phyloP scores from a whole-genome alignment of 1,284 basidiomycete species.

The Abortiporus biennis region DNA sequence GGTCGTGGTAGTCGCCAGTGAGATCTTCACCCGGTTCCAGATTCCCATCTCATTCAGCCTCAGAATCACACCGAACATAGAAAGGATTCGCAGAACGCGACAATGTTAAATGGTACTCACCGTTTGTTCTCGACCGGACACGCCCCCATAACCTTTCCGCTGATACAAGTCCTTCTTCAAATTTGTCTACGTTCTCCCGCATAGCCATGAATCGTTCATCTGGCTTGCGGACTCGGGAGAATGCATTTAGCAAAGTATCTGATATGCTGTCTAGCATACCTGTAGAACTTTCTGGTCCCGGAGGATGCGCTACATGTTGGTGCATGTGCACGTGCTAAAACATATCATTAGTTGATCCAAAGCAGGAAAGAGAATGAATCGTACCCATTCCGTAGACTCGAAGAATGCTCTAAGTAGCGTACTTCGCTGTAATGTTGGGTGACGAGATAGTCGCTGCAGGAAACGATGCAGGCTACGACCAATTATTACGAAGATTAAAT shows the following conservation, averaged over 20 bases:
- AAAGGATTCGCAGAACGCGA: constrained; percentile 20
- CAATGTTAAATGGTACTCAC: constrained; percentile 49
- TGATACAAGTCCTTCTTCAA: constrained; percentile 82
- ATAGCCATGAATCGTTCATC: constrained; percentile 93
- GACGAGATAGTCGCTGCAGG: constrained; percentile 83
- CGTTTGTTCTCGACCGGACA: constrained; percentile 73
- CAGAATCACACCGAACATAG: constrained; percentile 40
- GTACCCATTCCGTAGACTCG: constrained; percentile 96
- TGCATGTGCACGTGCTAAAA: constrained; percentile 93
- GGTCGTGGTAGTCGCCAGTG: constrained; percentile 93
- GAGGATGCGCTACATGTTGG: constrained; percentile 86
- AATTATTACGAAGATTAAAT: constrained; percentile 3
- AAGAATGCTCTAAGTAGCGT: constrained; percentile 89
- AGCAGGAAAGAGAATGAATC: constrained; percentile 17
- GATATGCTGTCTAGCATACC: constrained; percentile 93
- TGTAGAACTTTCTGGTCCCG: constrained; percentile 68
- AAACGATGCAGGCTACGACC: constrained; percentile 81
- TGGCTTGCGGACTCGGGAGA: constrained; percentile 92
- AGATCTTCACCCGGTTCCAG: constrained; percentile 83
- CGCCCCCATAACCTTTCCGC: constrained; percentile 81
- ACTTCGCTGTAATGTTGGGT: constrained; percentile 92
- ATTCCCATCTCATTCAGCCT: constrained; percentile 77
- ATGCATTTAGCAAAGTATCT: constrained; percentile 93
- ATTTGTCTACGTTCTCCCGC: constrained; percentile 88
- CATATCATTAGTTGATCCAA: constrained; percentile 9